These are phyloP conservation scores for Hymenoscyphus albidus DNA, from an alignment of 2,329 filamentous ascomycete species.

Conservation along the genomic window DNA sequence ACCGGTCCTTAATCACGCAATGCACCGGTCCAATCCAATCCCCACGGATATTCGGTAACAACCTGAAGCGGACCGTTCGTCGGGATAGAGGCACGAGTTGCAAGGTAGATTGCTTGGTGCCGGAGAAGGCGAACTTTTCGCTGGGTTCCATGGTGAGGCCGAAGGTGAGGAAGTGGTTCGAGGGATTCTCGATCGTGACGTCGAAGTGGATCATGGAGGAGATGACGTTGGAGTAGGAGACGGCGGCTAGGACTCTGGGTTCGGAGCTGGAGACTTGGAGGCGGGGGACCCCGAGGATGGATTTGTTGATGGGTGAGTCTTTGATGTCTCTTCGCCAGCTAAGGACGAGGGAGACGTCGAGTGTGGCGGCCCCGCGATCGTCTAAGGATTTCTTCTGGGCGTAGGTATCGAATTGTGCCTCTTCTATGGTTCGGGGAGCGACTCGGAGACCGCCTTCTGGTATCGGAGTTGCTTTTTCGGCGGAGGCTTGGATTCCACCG, in stretches of 20 bases:
- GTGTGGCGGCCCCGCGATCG: conserved; percentile 69
- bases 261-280: conserved; percentile 79
- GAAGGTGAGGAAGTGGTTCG: conserved; percentile 91
- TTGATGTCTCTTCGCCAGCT: conserved; percentile 63
- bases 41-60: conserved; percentile 65
- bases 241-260: conserved; percentile 68
- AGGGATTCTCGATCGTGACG: conserved; percentile 87
- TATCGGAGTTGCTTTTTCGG: conserved; percentile 39
- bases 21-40: conserved; percentile 65
- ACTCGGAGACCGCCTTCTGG: conserved; percentile 47
- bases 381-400: conserved; percentile 76
- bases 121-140: conserved; percentile 90
- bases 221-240: conserved; percentile 42
- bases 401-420: conserved; percentile 68
- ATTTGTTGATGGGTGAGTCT: conserved; percentile 48
- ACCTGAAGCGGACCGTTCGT: conserved; percentile 65
- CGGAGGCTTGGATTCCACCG: conserved; percentile 58
- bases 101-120: conserved; percentile 73
- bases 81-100: conserved; percentile 81
- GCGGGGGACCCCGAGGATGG: conserved; percentile 71
- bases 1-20: conserved; percentile 78
- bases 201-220: conserved; percentile 43
- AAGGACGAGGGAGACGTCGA: conserved; percentile 73
- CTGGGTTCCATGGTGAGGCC: conserved; percentile 87
- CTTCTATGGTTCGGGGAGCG: conserved; percentile 63